Conservation (phyloP, 1,284 basidiomycete species). For the Apiotrichum brassicae region DNA sequence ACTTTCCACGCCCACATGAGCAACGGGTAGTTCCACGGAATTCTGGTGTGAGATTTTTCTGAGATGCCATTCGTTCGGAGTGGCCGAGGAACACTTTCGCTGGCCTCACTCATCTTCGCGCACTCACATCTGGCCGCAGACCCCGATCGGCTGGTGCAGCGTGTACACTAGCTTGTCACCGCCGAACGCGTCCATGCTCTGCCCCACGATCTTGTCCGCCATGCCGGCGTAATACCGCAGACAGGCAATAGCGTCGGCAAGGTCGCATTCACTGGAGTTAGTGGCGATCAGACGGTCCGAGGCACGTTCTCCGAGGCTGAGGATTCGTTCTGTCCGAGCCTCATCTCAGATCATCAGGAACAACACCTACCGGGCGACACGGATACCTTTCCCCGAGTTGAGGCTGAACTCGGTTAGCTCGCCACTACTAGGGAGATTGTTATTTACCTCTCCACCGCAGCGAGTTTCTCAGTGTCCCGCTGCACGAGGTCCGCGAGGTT, state of each 20-base stretch:
- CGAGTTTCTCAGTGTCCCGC: conserved; percentile 61
- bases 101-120: too few species aligned
- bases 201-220: conserved; percentile 60
- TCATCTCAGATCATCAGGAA: neutral
- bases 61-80: too few species aligned
- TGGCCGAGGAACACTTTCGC: too few species aligned
- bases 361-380: conserved; percentile 54
- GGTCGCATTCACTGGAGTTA: conserved; percentile 62
- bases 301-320: too few species aligned
- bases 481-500: conserved; percentile 88
- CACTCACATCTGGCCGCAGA: conserved; percentile 70
- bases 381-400: conserved; percentile 79
- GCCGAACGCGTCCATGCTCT: conserved; percentile 37
- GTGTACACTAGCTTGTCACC: conserved; percentile 74
- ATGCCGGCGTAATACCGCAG: conserved; percentile 68
- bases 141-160: conserved; percentile 86
- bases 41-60: conserved; percentile 48
- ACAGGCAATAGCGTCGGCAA: conserved; percentile 71
- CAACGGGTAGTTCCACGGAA: conserved; percentile 89
- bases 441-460: conserved; percentile 59
- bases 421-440: conserved; percentile 44
- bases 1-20: conserved; percentile 91
- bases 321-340: too few species aligned
- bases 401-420: neutral
- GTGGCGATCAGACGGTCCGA: neutral